Evolutionary conservation across 805 yeast species (phyloP), one percentile per base, ranked within the genome.

Genomic region (Candida sphagnicola): DNA sequence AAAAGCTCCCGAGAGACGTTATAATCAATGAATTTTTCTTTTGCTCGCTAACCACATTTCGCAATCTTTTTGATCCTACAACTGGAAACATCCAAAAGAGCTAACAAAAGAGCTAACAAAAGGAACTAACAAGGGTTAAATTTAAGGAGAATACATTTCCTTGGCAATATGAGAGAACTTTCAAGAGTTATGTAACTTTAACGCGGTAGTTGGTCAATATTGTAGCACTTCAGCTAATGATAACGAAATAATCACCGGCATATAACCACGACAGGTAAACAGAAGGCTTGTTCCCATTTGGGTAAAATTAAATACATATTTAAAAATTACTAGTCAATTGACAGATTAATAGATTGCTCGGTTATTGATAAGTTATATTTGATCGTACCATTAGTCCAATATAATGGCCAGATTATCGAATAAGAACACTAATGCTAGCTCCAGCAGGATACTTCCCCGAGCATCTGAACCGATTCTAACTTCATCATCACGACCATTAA

Each of bases 291-390:
- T 33, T 33, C 16, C 35, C 18, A 23, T 19, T n/a, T 6, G 6
- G 18, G 35, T n/a, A 19, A 33, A 33, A 33, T 33, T 33, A 33
- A 12, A 26, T 33, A 19, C 35, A 33, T 24, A 33, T 18, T 19
- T 10, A 6, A 30, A 11, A 30, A 8, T 6, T 6, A 5, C 6
- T 13, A 30, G n/a, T 18, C 17, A 30, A 13, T 21, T 21, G 8
- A 21, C 25, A 8, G 25, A 21, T 8, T 21, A 11, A n/a, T n/a
- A n/a, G n/a, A n/a, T 21, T 11, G 25, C 11, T 21, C 11, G 25
- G 11, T 21, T 8, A 21, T 21, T 11, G 11, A 21, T 11, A 8
- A 11, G 24, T 21, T 21, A 21, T 21, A 21, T 21, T 21, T 21
- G 10, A 21, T 6, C 24, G n/a, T n/a, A n/a, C n/a, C 8, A 6